A percentile compares a stretch with the other conserved stretches of the same genome.
Conservation (phyloP, 225 moss, liverwort and hornwort species). For the Sphagnum contortum region DNA sequence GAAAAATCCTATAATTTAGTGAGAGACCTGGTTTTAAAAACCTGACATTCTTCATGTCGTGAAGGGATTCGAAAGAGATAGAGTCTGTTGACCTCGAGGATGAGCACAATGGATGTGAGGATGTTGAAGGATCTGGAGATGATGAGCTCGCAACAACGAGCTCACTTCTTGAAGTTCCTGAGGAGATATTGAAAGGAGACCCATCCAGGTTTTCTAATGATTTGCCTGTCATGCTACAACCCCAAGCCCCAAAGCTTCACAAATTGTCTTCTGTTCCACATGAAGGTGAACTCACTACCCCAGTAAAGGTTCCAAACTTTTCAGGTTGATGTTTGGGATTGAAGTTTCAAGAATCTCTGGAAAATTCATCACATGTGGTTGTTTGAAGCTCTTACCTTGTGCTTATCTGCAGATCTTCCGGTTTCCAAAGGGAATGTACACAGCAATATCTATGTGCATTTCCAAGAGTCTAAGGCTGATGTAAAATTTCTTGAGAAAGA, state of each 20-base stretch:
- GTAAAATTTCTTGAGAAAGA: too few relatives aligned
- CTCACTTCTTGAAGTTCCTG: constrained; percentile 6
- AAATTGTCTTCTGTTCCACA: constrained; percentile 3
- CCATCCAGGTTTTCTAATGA: not conserved
- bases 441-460: not conserved
- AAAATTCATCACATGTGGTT: not conserved
- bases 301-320: not conserved
- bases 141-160: not conserved
- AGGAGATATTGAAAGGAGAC: not conserved
- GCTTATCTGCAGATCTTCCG: constrained; percentile 2
- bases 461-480: too few relatives aligned
- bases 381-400: too few relatives aligned
- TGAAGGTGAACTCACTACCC: not conserved
- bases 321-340: not conserved
- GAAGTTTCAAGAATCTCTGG: not conserved
- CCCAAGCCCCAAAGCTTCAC: not conserved
- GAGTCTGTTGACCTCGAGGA: constrained; percentile 13
- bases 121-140: not conserved
- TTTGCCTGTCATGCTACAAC: not conserved
- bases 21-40: too few relatives aligned
- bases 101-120: constrained; percentile 9
- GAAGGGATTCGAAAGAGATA: constrained; percentile 6
- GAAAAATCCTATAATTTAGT: too few relatives aligned
- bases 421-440: not conserved
- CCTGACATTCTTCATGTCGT: too few relatives aligned